Evolutionary conservation across 2,329 filamentous ascomycete genomes (phyloP).

Genomic region (Polychaeton citri): DNA sequence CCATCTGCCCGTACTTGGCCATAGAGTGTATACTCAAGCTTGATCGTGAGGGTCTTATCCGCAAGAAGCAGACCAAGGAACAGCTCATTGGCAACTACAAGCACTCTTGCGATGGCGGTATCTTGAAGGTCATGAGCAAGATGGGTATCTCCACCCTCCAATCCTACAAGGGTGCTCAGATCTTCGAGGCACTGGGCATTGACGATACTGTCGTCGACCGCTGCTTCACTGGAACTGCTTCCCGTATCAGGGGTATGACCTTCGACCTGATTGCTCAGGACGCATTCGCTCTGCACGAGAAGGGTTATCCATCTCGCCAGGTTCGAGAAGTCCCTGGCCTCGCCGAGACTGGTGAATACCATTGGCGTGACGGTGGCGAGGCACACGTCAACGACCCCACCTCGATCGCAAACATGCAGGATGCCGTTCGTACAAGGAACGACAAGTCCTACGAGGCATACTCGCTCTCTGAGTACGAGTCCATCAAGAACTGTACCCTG

Average conservation of each 20-base stretch:
- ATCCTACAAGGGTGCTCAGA: slow-evolving; percentile 95
- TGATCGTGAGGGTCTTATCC: slow-evolving; percentile 81
- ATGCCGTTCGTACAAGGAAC: slow-evolving; percentile 92
- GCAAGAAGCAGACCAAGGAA: slow-evolving; percentile 73
- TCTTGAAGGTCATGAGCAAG: slow-evolving; percentile 98
- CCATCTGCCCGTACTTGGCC: slow-evolving; percentile 84
- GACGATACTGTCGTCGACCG: slow-evolving; percentile 85
- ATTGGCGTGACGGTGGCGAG: slow-evolving; percentile 95
- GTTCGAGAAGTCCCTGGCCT: slow-evolving; percentile 68
- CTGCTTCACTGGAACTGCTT: slow-evolving; percentile 89
- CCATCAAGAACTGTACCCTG: slow-evolving; percentile 91
- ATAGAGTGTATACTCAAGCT: slow-evolving; percentile 97
- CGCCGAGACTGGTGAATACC: slow-evolving; percentile 88
- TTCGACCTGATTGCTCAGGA: slow-evolving; percentile 91
- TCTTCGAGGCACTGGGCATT: slow-evolving; percentile 89
- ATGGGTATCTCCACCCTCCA: slow-evolving; percentile 97
- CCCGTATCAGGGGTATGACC: slow-evolving; percentile 85
- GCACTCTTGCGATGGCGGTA: slow-evolving; percentile 89
- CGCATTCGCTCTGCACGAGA: slow-evolving; percentile 87
- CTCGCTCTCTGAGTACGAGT: slow-evolving; percentile 82
- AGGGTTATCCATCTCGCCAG: slow-evolving; percentile 70
- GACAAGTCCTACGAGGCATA: slow-evolving; percentile 98
- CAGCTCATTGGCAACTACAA: slow-evolving; percentile 90
- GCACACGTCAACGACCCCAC: slow-evolving; percentile 89
- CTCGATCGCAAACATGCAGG: slow-evolving; percentile 92